phyloP scores from a whole-genome alignment of 805 yeast species.

The Metschnikowia reukaufii region DNA sequence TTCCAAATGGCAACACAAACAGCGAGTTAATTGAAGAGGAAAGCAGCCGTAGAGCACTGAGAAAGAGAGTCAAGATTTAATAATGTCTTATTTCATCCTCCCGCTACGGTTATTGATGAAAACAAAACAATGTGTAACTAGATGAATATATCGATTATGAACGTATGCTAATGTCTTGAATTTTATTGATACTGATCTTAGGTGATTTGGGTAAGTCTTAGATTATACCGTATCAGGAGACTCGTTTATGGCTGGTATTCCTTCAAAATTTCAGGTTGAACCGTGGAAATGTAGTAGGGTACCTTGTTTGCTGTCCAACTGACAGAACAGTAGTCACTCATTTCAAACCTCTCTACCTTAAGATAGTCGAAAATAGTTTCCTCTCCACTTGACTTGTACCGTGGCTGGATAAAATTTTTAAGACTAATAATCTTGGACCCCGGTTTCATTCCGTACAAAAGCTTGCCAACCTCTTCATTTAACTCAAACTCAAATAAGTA shows the following conservation, averaged over 20 bases:
- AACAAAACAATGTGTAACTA: too few relatives aligned
- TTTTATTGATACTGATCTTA: neutral
- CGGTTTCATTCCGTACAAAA: slow-evolving; percentile 61
- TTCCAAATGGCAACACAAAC: slow-evolving; percentile 7
- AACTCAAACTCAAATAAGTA: slow-evolving; percentile 78
- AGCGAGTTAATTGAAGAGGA: slow-evolving; percentile 8
- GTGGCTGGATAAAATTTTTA: slow-evolving; percentile 74
- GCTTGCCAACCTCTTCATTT: slow-evolving; percentile 63
- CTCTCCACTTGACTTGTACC: slow-evolving; percentile 60
- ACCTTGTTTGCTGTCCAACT: slow-evolving; percentile 91
- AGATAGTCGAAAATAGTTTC: slow-evolving; percentile 62
- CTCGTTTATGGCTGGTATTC: slow-evolving; percentile 25
- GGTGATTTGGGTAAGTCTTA: neutral
- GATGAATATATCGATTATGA: too few relatives aligned
- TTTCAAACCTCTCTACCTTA: slow-evolving; percentile 55
- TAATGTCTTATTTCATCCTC: neutral
- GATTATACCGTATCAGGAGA: neutral
- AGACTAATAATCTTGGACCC: slow-evolving; percentile 81
- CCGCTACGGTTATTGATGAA: too few relatives aligned
- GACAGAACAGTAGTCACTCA: slow-evolving; percentile 70
- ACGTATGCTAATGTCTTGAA: neutral
- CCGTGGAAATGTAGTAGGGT: slow-evolving; percentile 74
- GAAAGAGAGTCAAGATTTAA: slow-evolving; percentile 11
- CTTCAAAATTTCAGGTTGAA: slow-evolving; percentile 41
- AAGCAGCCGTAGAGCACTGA: slow-evolving; percentile 5